phyloP scores from a whole-genome alignment of 192 early-diverging fungal genomes.

The Mortierella claussenii region DNA sequence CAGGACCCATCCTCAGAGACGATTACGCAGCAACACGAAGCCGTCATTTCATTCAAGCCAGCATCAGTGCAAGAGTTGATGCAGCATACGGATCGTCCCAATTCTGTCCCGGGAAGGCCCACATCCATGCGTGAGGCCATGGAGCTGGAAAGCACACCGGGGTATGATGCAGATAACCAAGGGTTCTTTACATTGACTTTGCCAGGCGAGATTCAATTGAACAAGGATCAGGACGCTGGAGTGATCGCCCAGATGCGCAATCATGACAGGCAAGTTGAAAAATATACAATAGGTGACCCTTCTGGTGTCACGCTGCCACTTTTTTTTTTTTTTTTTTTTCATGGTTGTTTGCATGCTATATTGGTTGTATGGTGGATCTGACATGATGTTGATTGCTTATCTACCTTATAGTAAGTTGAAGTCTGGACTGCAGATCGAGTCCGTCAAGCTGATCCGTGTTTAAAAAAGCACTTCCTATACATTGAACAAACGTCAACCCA shows the following conservation, averaged over 20 bases:
- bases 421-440: slow-evolving; percentile 17
- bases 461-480: not conserved
- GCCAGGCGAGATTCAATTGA: slow-evolving; percentile 3
- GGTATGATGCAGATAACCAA: slow-evolving; percentile 6
- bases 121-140: not conserved
- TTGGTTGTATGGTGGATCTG: no score
- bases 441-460: slow-evolving; percentile 9
- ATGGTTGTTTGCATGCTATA: no score
- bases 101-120: slow-evolving; percentile 4
- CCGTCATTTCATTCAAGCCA: slow-evolving; percentile 6
- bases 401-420: not conserved
- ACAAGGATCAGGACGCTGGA: not conserved
- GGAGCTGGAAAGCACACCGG: not conserved
- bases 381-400: no score
- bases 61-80: slow-evolving; percentile 21
- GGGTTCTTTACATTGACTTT: slow-evolving; percentile 29
- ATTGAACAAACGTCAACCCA: no score
- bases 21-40: not conserved
- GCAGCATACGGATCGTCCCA: slow-evolving; percentile 23
- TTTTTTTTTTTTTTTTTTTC: not conserved
- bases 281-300: not conserved
- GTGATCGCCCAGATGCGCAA: slow-evolving; percentile 18
- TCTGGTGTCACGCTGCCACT: not conserved
- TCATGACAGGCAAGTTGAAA: slow-evolving; percentile 4
- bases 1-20: not conserved